Evolutionary conservation across 495 filamentous ascomycete genomes (phyloP).

Genomic region (Geopyxis carbonaria): DNA sequence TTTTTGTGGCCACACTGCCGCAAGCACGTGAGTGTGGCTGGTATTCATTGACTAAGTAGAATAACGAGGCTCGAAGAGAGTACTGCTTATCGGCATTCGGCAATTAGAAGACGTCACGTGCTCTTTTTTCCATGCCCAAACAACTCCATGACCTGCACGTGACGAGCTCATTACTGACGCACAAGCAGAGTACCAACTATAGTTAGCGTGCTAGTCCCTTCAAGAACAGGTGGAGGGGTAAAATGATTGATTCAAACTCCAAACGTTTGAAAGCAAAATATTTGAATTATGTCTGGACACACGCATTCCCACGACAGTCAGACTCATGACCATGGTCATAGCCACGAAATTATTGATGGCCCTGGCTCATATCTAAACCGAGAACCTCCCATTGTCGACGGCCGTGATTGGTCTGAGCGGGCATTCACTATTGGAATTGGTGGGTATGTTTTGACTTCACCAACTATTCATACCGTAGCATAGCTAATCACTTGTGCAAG

Average conservation of each 20-base stretch:
- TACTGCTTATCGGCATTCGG: too few relatives aligned
- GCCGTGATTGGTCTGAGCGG: slow-evolving; percentile 72
- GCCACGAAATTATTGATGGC: slow-evolving; percentile 87
- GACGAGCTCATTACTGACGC: not conserved
- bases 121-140: not conserved
- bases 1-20: too few relatives aligned
- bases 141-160: not conserved
- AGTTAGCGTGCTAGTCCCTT: too few relatives aligned
- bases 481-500: slow-evolving; percentile 22
- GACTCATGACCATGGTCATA: slow-evolving; percentile 74
- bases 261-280: slow-evolving; percentile 6
- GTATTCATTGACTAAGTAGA: too few relatives aligned
- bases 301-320: slow-evolving; percentile 41
- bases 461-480: not conserved
- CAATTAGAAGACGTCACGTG: too few relatives aligned
- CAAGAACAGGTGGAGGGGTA: too few relatives aligned
- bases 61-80: too few relatives aligned
- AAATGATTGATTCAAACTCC: too few relatives aligned
- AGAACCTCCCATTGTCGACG: slow-evolving; percentile 86
- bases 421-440: slow-evolving; percentile 94
- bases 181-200: not conserved
- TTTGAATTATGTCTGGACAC: slow-evolving; percentile 11
- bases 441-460: slow-evolving; percentile 43
- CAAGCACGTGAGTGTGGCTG: too few relatives aligned
- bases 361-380: slow-evolving; percentile 76